A percentile compares a stretch with the other conserved stretches of the same genome.
Evolutionary conservation across 805 yeast species (phyloP).

Genomic region (Monosporozyma servazzii): DNA sequence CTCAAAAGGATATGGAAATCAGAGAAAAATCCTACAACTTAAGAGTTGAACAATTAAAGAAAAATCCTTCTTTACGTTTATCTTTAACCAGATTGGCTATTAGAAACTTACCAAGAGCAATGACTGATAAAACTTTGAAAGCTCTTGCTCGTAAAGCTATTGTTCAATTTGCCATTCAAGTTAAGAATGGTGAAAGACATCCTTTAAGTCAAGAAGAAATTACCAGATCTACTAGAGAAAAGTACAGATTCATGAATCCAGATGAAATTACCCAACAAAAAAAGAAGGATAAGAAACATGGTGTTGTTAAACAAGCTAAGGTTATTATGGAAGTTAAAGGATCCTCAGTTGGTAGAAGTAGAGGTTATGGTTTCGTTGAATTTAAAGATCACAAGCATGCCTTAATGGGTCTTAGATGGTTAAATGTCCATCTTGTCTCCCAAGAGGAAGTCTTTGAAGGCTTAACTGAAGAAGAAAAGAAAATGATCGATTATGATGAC

Average conservation of each 20-base stretch:
- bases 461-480: constrained; percentile 58
- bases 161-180: constrained; percentile 89
- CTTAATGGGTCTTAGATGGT: constrained; percentile 93
- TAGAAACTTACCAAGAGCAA: constrained; percentile 85
- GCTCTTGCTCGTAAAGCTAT: constrained; percentile 91
- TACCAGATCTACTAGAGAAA: constrained; percentile 64
- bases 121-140: constrained; percentile 81
- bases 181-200: constrained; percentile 62
- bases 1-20: constrained; percentile 69
- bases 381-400: constrained; percentile 87
- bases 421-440: constrained; percentile 84
- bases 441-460: constrained; percentile 62
- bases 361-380: constrained; percentile 96
- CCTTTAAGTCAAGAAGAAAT: constrained; percentile 85
- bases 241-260: constrained; percentile 34
- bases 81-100: constrained; percentile 93
- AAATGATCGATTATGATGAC: constrained; percentile 45
- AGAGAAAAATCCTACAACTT: constrained; percentile 80
- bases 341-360: constrained; percentile 74
- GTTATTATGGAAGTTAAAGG: constrained; percentile 89
- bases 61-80: constrained; percentile 83
- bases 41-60: constrained; percentile 82
- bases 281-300: constrained; percentile 64
- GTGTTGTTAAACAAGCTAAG: constrained; percentile 90
- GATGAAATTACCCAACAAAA: constrained; percentile 33